These are phyloP conservation scores for Garcia nutans DNA, from an alignment of 345 rosid genomes.

Conservation along the genomic window DNA sequence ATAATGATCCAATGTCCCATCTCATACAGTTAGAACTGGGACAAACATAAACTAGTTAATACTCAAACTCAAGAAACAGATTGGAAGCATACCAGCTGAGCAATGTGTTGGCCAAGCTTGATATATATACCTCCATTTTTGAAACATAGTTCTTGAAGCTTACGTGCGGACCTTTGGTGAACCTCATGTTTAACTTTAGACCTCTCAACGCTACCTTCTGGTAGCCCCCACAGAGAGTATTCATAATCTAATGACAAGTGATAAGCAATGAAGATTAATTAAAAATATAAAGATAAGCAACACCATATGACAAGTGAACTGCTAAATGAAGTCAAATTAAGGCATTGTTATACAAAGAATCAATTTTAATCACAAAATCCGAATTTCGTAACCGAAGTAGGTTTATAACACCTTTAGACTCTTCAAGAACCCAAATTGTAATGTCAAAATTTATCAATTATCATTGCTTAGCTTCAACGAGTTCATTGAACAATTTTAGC, in stretches of 20 bases:
- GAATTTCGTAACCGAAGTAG: not conserved
- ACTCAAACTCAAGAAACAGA: constrained; percentile 17
- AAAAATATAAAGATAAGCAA: not conserved
- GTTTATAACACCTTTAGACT: not conserved
- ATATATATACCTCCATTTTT: constrained; percentile 91
- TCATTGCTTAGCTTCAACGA: not conserved
- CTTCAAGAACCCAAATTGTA: not conserved
- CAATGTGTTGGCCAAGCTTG: constrained; percentile 94
- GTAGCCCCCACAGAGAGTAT: constrained; percentile 73
- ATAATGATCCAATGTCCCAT: not conserved
- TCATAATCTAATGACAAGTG: constrained; percentile 59
- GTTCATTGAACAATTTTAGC: not conserved
- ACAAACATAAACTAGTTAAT: not conserved
- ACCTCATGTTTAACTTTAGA: constrained; percentile 74
- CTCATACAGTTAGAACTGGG: not conserved
- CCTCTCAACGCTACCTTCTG: constrained; percentile 79
- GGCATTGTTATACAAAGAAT: not conserved
- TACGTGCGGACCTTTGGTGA: constrained; percentile 81
- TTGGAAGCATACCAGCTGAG: constrained; percentile 65
- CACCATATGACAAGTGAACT: not conserved
- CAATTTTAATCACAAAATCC: not conserved
- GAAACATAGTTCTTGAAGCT: constrained; percentile 91
- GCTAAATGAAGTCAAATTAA: not conserved
- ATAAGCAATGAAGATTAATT: not conserved
- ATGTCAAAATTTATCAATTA: not conserved